phyloP scores from a whole-genome alignment of 305 asterid genomes.

The Striga hermonthica region DNA sequence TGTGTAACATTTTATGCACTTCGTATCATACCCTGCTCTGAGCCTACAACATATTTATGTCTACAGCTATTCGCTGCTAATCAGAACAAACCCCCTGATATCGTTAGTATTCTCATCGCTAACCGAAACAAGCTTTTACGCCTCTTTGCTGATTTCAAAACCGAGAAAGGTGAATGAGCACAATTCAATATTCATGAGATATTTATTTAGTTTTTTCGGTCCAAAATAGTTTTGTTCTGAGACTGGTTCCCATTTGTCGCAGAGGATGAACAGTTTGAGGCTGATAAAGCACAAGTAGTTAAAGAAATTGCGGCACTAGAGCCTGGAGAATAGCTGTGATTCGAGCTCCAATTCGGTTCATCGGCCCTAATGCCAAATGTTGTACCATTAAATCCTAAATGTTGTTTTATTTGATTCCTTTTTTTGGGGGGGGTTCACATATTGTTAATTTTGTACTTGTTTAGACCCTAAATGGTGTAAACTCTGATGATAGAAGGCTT shows the following conservation, averaged over 20 bases:
- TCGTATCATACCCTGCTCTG: slow-evolving; percentile 5
- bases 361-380: slow-evolving; percentile 30
- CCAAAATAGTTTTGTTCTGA: slow-evolving; percentile 11
- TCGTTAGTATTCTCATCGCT: slow-evolving; percentile 73
- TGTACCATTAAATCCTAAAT: slow-evolving; percentile 33
- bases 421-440: slow-evolving; percentile 14
- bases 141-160: slow-evolving; percentile 85
- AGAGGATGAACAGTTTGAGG: slow-evolving; percentile 97
- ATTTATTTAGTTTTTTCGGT: background rate
- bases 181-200: background rate
- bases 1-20: background rate
- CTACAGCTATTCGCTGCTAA: slow-evolving; percentile 14
- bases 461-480: too few species aligned
- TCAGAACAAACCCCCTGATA: slow-evolving; percentile 62
- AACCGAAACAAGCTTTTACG: slow-evolving; percentile 94
- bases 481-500: background rate
- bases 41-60: background rate
- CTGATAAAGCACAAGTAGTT: slow-evolving; percentile 89
- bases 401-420: background rate
- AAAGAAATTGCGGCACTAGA: slow-evolving; percentile 89
- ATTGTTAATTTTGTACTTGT: slow-evolving; percentile 10
- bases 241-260: slow-evolving; percentile 31
- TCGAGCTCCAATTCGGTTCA: slow-evolving; percentile 24
- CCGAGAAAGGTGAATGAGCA: slow-evolving; percentile 59
- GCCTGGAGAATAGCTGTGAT: slow-evolving; percentile 48